Conservation (phyloP, 768 basidiomycete genomes). For the Naganishia friedmannii region DNA sequence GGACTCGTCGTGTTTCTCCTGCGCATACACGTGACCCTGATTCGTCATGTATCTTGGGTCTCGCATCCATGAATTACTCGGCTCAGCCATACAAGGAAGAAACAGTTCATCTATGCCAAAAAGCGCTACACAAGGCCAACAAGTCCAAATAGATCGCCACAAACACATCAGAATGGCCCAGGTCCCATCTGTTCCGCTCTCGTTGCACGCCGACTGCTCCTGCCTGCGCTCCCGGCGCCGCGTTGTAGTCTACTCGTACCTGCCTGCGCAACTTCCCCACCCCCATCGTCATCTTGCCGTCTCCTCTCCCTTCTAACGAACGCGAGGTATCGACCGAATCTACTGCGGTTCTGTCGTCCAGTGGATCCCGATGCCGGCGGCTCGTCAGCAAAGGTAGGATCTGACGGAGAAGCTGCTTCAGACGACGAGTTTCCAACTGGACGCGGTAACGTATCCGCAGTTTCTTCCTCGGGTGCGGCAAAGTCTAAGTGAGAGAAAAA, state of each 20-base stretch:
- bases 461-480: constrained; percentile 8
- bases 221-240: constrained; percentile 27
- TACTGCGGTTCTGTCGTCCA: constrained; percentile 33
- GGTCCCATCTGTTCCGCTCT: constrained; percentile 9
- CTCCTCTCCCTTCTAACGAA: constrained; percentile 45
- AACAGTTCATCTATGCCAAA: background rate
- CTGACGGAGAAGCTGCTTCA: constrained; percentile 27
- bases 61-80: too few relatives aligned
- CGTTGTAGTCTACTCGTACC: background rate
- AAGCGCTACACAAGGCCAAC: background rate
- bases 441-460: background rate
- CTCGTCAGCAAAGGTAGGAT: constrained; percentile 8
- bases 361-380: constrained; percentile 1
- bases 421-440: constrained; percentile 10
- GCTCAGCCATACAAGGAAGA: too few relatives aligned
- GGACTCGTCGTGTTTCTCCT: background rate
- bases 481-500: constrained; percentile 19
- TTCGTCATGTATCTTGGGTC: background rate
- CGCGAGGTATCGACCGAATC: constrained; percentile 47
- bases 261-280: background rate
- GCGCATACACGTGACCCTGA: constrained; percentile 2
- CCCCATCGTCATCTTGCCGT: constrained; percentile 4
- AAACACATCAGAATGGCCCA: constrained; percentile 2
- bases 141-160: background rate
- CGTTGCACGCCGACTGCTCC: constrained; percentile 25